Percentiles rank a stretch among this genome's conserved stretches.
These are phyloP conservation scores for Brettanomyces bruxellensis DNA, from an alignment of 805 yeast genomes.

Conservation along the genomic window DNA sequence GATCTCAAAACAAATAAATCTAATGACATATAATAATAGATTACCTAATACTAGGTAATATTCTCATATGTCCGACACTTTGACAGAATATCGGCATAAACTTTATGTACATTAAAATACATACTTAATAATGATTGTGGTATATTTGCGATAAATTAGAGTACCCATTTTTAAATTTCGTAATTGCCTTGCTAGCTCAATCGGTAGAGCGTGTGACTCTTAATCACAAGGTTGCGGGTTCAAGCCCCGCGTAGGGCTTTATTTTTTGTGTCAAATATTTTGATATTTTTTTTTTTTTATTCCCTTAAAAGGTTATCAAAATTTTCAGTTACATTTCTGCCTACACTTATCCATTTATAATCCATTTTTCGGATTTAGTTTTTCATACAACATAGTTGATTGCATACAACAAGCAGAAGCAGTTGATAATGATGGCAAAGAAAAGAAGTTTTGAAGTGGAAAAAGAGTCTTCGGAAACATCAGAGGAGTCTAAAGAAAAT, in stretches of 20 bases:
- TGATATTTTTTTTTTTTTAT: background rate
- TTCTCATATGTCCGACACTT: background rate
- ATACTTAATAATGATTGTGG: too few relatives aligned
- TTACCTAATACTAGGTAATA: too few relatives aligned
- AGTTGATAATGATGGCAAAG: constrained; percentile 5
- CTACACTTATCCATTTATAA: too few relatives aligned
- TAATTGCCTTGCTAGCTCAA: constrained; percentile 4
- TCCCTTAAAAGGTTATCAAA: background rate
- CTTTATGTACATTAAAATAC: too few relatives aligned
- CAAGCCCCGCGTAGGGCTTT: constrained; percentile 6
- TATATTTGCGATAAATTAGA: too few relatives aligned
- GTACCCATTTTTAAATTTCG: background rate
- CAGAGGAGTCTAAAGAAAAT: background rate
- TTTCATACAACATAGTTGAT: background rate
- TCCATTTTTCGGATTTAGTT: too few relatives aligned
- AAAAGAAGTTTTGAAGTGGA: constrained; percentile 7
- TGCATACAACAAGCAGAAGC: background rate
- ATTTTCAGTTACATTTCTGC: background rate
- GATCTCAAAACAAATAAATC: too few relatives aligned
- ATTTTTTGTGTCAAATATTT: background rate
- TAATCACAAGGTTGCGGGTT: constrained; percentile 6
- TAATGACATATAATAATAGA: too few relatives aligned
- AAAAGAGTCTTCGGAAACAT: constrained; percentile 9
- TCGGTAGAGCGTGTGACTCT: constrained; percentile 6
- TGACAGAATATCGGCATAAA: too few relatives aligned